Base-by-base conservation (phyloP, 1,139 yeast genomes). In the Ashbya aceris region DNA sequence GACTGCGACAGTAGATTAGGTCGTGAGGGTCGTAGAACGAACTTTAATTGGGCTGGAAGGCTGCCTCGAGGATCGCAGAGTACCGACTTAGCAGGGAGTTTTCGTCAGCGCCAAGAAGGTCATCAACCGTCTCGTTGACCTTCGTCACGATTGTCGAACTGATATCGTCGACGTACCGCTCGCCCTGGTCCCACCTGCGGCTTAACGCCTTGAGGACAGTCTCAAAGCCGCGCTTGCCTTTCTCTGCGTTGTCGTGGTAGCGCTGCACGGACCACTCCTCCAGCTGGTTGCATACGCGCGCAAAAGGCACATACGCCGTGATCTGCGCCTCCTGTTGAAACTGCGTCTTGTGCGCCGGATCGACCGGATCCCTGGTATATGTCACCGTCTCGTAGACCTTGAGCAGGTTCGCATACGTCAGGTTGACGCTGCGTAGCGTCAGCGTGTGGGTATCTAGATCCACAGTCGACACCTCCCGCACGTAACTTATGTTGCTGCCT, bases 201-300 rank as follows among this genome's bases (percentile, higher is more conserved):
- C 71, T 67, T 41, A 81, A 71, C 28, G 71, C 64, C 45, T 72
- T 62, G 44, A 89, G 68, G 5, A 89, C 96, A 5, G 76, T 65
- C 52, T 89, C 97, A 57, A 91, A 89, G 0, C 96, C 98, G 28
- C 67, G 55, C 52, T 78, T 81, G 20, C 97, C 98, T 49, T 76
- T 76, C 42, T 66, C 66, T 7, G 97, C 96, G 62, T 91, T 91
- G 58, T 84, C 94, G 33, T 80, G 78, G 64, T 89, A 91, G 58
- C 96, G 70, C 55, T 83, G 86, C 3, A 86, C 81, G 1, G 91
- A 78, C 95, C 96, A 91, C 39, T 85, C 93, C 61, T 91, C 98
- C 49, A 91, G 70, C 62, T 83, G 81, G 58, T 79, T 84, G 62
- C 95, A 83, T 3, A 89, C 63, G 46, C 76, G 70, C 43, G 72